Base-by-base conservation (phyloP, 768 basidiomycete genomes). In the Xerocomus spinulosus region DNA sequence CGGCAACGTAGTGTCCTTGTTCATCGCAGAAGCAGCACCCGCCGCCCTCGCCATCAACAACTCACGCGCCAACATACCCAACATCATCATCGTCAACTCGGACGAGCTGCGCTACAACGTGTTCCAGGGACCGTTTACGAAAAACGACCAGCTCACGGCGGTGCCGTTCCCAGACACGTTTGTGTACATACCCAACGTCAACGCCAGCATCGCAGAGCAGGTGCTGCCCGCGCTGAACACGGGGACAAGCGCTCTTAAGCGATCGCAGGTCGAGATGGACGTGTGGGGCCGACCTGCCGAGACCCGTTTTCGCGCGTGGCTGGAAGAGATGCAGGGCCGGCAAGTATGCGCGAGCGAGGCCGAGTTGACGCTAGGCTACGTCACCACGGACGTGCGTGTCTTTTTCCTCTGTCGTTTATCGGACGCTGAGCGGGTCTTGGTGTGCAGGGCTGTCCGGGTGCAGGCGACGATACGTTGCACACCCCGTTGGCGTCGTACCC, bases 121-220 rank as follows among this genome's bases (percentile, higher is more conserved):
- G 42, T 82, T 80, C 58, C 55, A 73, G 2, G 89, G 89, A 2
- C 58, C 79, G 3, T 92, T 92, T 68, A 85, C 83, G 25, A 81
- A 81, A 63, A 87, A 91, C 61, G 88, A 92, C 63, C 83, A 89
- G 55, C 74, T 91, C 37, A 86, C 86, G 1, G 78, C 79, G 2
- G 81, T 79, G 6, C 87, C 90, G 0, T 92, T 86, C 60, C 63
- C 69, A 0, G 80, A 90, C 58, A 50, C 70, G 9, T 87, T 88
- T 71, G 51, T 77, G 18, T 89, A 74, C 64, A 74, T 90, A 47
- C 67, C 82, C 5, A 68, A 76, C 36, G 70, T 90, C 29, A 62
- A 75, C 0, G 63, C 78, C 14, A 60, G 67, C 21, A 61, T 78
- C 26, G 87, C 83, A 4, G 74, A 68, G 13, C 61, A 74, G 50